Conservation (phyloP, 805 yeast genomes). For the Pichia paraexigua region DNA sequence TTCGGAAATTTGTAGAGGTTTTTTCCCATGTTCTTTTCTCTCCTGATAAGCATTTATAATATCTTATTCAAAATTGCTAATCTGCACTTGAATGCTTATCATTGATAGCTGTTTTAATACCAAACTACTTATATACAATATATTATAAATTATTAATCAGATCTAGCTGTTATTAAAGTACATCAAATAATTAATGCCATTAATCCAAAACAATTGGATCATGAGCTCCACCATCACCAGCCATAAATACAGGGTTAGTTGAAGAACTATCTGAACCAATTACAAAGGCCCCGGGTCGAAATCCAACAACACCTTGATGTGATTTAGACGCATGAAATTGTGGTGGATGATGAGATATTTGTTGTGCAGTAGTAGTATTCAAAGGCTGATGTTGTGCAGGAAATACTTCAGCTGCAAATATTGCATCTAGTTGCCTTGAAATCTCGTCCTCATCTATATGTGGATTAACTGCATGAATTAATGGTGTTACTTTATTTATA, state of each 20-base stretch:
- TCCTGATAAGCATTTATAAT: too few species aligned
- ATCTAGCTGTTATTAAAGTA: neutral
- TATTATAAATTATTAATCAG: neutral
- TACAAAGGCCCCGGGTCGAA: conserved; percentile 5
- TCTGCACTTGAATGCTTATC: too few species aligned
- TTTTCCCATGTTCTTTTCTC: too few species aligned
- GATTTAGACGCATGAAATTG: neutral
- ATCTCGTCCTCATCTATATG: conserved; percentile 5
- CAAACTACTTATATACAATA: neutral
- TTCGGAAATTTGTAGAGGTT: too few species aligned
- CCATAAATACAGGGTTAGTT: conserved; percentile 20
- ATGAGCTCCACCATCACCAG: conserved; percentile 26
- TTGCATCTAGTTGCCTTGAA: conserved; percentile 7
- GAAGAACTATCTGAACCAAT: neutral
- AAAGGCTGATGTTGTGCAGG: neutral
- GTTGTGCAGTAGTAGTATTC: neutral
- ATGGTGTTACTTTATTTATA: neutral
- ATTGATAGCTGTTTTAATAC: too few species aligned
- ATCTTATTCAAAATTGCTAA: too few species aligned
- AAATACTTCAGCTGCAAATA: conserved; percentile 4
- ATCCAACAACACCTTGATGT: conserved; percentile 4
- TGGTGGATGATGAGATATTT: neutral
- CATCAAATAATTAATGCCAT: neutral
- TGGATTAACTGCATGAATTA: neutral
- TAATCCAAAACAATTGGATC: conserved; percentile 28